Evolutionary conservation across 345 rosid genomes (phyloP).

Genomic region (Populus simonii): DNA sequence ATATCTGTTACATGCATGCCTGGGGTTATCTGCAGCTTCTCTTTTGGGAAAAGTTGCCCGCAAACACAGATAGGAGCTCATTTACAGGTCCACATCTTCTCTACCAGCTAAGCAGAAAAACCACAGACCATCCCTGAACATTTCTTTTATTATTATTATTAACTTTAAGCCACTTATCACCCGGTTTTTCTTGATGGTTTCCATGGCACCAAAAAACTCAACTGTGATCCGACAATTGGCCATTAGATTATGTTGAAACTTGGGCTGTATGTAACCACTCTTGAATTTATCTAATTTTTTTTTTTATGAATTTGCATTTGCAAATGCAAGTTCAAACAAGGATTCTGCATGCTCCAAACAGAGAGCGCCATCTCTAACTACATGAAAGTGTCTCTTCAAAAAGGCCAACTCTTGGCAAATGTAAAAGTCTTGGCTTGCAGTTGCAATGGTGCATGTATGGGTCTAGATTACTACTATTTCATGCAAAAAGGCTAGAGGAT

Average conservation of each 20-base stretch:
- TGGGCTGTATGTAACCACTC: background rate
- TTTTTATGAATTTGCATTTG: background rate
- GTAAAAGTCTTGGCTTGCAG: background rate
- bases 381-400: background rate
- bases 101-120: background rate
- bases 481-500: background rate
- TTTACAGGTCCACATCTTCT: background rate
- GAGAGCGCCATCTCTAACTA: background rate
- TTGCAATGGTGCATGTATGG: background rate
- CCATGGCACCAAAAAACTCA: background rate
- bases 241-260: background rate
- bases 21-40: background rate
- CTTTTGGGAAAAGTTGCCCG: background rate
- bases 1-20: background rate
- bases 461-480: background rate
- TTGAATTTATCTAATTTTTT: background rate
- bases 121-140: background rate
- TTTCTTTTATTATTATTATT: no score
- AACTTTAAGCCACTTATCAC: background rate
- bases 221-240: background rate
- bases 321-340: background rate
- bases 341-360: background rate
- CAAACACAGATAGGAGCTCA: background rate
- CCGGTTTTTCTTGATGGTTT: background rate
- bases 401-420: background rate